Conservation (phyloP, 495 filamentous ascomycete genomes). For the Neohortaea acidophila region DNA sequence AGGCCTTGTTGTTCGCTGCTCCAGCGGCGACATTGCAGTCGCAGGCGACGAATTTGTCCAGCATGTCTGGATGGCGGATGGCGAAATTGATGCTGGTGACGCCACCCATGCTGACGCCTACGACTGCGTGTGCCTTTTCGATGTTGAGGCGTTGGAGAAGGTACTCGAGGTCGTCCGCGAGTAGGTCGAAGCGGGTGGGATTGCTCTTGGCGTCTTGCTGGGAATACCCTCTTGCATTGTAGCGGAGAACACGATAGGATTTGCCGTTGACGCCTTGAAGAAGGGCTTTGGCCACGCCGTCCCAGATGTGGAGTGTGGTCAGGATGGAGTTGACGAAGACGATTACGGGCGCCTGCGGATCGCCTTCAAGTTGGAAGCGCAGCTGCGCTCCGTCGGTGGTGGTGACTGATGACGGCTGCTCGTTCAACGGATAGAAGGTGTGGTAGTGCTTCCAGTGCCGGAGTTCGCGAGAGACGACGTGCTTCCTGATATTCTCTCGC, state of each 20-base stretch:
- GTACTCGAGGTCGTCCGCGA: conserved; percentile 46
- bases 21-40: conserved; percentile 59
- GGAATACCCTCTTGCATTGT: conserved; percentile 49
- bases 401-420: conserved; percentile 41
- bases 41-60: conserved; percentile 52
- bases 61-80: conserved; percentile 43
- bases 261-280: conserved; percentile 38
- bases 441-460: conserved; percentile 58
- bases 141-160: conserved; percentile 24
- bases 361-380: conserved; percentile 60
- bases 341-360: conserved; percentile 49
- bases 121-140: conserved; percentile 28
- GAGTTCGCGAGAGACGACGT: conserved; percentile 39
- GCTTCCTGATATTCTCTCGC: conserved; percentile 38
- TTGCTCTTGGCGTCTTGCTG: conserved; percentile 16
- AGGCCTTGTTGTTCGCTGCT: conserved; percentile 54
- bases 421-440: conserved; percentile 39
- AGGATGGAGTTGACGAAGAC: conserved; percentile 65
- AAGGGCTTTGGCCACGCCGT: conserved; percentile 46
- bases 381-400: conserved; percentile 50
- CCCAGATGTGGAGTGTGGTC: conserved; percentile 60
- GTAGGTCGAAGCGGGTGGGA: conserved; percentile 39
- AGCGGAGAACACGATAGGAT: conserved; percentile 55
- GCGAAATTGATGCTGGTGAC: conserved; percentile 57
- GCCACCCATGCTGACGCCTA: conserved; percentile 67